A percentile compares a stretch with the other conserved stretches of the same genome.
Evolutionary conservation across 2,329 filamentous ascomycete species (phyloP).

Genomic region (Ophiostoma himal-ulmi): DNA sequence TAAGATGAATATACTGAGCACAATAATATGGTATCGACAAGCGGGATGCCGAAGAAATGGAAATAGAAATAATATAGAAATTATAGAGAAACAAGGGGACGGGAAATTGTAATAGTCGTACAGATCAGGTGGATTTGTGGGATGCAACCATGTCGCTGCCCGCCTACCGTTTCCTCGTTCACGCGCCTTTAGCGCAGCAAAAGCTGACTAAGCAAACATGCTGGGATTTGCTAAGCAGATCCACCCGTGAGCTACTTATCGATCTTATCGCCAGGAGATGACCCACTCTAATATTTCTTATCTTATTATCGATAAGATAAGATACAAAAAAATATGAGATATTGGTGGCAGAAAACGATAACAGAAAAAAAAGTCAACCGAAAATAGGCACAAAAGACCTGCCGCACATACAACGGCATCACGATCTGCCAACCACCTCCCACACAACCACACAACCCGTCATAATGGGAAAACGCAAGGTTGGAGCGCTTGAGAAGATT

Average conservation of each 20-base stretch:
- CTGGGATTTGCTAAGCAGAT: neutral
- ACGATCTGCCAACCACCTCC: neutral
- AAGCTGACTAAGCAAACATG: neutral
- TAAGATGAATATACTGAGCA: neutral
- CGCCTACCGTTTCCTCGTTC: neutral
- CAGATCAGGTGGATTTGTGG: neutral
- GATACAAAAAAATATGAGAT: slow-evolving; percentile 15
- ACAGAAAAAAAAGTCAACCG: slow-evolving; percentile 15
- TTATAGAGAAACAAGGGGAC: neutral
- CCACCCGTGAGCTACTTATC: neutral
- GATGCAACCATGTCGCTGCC: neutral
- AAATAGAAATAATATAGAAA: neutral
- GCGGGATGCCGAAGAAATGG: neutral
- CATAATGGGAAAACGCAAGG: slow-evolving; percentile 76
- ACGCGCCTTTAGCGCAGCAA: neutral
- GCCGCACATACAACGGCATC: slow-evolving; percentile 10
- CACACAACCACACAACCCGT: neutral
- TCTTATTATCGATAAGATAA: slow-evolving; percentile 20
- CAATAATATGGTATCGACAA: neutral
- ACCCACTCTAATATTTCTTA: neutral
- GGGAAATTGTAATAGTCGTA: neutral
- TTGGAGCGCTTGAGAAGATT: slow-evolving; percentile 89
- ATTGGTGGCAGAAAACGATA: slow-evolving; percentile 12
- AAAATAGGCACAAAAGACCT: slow-evolving; percentile 12
- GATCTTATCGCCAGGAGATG: neutral